These are phyloP conservation scores for Talaromyces borbonicus DNA, from an alignment of 495 filamentous ascomycete genomes.

Conservation along the genomic window DNA sequence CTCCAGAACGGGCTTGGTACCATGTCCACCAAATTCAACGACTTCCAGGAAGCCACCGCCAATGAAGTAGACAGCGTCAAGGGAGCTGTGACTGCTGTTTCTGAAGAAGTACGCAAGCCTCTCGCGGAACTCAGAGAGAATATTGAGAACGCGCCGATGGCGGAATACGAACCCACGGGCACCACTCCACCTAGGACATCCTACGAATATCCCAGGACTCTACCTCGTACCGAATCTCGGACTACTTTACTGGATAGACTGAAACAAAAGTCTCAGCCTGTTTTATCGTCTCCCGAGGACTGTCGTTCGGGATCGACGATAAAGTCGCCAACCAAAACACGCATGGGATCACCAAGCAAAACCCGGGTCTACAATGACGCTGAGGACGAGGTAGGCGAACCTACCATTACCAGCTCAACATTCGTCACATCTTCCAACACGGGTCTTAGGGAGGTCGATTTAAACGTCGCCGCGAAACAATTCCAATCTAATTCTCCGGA, in stretches of 20 bases:
- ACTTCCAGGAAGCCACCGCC: slow-evolving; percentile 54
- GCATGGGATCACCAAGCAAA: slow-evolving; percentile 24
- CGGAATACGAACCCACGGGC: slow-evolving; percentile 76
- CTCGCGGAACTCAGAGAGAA: slow-evolving; percentile 57
- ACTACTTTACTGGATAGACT: slow-evolving; percentile 54
- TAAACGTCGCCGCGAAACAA: slow-evolving; percentile 37
- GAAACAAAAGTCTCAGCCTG: slow-evolving; percentile 32
- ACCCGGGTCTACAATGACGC: slow-evolving; percentile 35
- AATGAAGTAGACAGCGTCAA: slow-evolving; percentile 41
- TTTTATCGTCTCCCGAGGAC: slow-evolving; percentile 25
- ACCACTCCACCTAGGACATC: slow-evolving; percentile 68
- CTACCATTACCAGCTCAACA: slow-evolving; percentile 24
- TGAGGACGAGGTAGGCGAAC: slow-evolving; percentile 32
- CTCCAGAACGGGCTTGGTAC: slow-evolving; percentile 55
- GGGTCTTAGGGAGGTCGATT: slow-evolving; percentile 46
- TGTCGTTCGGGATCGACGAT: slow-evolving; percentile 17
- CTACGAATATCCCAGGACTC: slow-evolving; percentile 63
- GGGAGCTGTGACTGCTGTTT: slow-evolving; percentile 47
- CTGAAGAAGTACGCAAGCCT: slow-evolving; percentile 51
- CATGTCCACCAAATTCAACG: slow-evolving; percentile 49
- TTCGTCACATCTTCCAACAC: slow-evolving; percentile 31
- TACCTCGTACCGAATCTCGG: slow-evolving; percentile 70
- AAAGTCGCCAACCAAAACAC: slow-evolving; percentile 15
- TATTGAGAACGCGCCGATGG: slow-evolving; percentile 49
- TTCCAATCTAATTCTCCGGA: slow-evolving; percentile 17